phyloP scores from a whole-genome alignment of 176 grass and related monocot species.

The Oryza brachyantha region DNA sequence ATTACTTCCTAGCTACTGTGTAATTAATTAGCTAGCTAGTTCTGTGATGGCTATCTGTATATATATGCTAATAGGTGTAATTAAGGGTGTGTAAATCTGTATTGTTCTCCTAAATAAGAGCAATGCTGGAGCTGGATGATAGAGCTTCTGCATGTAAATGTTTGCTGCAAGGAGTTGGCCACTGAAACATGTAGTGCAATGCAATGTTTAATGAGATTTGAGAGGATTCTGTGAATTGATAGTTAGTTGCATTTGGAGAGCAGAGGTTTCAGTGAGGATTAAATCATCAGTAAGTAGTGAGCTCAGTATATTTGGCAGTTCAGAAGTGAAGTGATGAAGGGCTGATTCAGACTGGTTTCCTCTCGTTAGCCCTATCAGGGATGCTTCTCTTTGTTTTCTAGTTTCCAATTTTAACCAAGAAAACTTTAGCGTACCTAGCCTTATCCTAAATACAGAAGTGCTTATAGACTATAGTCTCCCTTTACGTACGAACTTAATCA shows the following conservation, averaged over 20 bases:
- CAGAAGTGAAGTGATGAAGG: not conserved
- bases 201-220: not conserved
- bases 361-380: not conserved
- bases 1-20: not conserved
- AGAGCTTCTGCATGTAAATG: not conserved
- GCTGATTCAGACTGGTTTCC: not conserved
- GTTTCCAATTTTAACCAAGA: not conserved
- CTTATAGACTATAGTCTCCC: not conserved
- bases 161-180: not conserved
- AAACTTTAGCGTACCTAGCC: not conserved
- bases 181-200: not conserved
- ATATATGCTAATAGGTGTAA: not conserved
- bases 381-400: not conserved
- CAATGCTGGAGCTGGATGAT: not conserved
- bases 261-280: not conserved
- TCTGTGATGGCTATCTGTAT: not conserved
- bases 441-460: not conserved
- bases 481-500: not conserved
- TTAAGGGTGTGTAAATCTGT: conserved; percentile 19
- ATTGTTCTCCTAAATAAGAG: conserved; percentile 21
- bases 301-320: not conserved
- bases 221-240: not conserved
- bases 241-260: not conserved
- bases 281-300: not conserved
- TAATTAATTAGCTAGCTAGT: not conserved